These are phyloP conservation scores for Didymella segeticola DNA, from an alignment of 2,329 filamentous ascomycete species.

Conservation along the genomic window DNA sequence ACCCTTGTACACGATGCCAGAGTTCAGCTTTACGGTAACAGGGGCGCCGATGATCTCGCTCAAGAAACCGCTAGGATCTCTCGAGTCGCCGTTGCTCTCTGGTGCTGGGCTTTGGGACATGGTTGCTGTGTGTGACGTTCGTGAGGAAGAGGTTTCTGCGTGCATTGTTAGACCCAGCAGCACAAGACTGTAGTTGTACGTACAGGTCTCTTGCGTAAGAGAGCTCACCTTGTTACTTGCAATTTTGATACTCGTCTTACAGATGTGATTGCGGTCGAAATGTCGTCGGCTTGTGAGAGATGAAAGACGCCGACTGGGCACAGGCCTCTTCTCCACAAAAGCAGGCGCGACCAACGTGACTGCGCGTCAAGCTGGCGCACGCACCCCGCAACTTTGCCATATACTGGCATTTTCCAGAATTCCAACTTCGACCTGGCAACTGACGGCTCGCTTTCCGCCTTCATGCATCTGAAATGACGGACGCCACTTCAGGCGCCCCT, in stretches of 20 bases:
- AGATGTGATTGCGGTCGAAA: constrained; percentile 1
- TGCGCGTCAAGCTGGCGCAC: constrained; percentile 33
- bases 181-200: neutral
- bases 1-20: constrained; percentile 98
- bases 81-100: constrained; percentile 74
- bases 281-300: constrained; percentile 1
- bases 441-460: constrained; percentile 1
- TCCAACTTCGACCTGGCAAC: neutral
- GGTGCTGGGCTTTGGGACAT: constrained; percentile 51
- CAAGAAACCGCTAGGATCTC: constrained; percentile 92
- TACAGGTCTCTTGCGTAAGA: neutral
- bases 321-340: constrained; percentile 21
- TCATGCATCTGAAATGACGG: constrained; percentile 35
- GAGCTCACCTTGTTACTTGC: neutral
- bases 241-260: neutral
- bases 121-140: constrained; percentile 10
- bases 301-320: constrained; percentile 22
- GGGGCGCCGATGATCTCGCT: constrained; percentile 92
- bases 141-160: constrained; percentile 5
- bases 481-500: constrained; percentile 24
- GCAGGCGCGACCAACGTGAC: constrained; percentile 40
- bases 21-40: constrained; percentile 97
- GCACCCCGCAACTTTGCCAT: constrained; percentile 12
- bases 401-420: neutral
- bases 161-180: neutral